A percentile compares a stretch with the other conserved stretches of the same genome.
Conservation (phyloP, 106 monocot genomes). For the Dioscorea zingiberensis region DNA sequence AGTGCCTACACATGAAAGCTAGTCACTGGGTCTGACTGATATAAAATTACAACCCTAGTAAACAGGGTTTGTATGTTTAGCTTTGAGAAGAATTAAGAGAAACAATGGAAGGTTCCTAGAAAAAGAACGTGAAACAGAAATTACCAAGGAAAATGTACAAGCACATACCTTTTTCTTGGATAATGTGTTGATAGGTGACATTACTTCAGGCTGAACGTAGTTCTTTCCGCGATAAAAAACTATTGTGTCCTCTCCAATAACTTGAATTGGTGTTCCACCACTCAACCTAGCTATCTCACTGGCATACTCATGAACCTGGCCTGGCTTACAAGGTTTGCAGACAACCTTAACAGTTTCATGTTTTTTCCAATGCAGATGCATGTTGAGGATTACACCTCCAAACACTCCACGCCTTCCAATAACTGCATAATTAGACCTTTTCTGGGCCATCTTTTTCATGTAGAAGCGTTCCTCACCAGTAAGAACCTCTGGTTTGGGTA, state of each 20-base stretch:
- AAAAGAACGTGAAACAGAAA: not conserved
- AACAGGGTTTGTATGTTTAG: not conserved
- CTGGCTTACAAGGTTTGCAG: conserved; percentile 94
- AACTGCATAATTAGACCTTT: conserved; percentile 90
- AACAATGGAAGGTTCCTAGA: not conserved
- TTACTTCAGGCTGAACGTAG: conserved; percentile 88
- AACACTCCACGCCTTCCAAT: conserved; percentile 85
- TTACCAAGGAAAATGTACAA: not conserved
- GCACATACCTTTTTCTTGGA: conserved; percentile 86
- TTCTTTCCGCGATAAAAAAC: conserved; percentile 90
- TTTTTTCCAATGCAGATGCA: conserved; percentile 99
- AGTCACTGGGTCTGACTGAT: too few species aligned
- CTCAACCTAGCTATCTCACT: conserved; percentile 81
- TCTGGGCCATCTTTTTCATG: conserved; percentile 97
- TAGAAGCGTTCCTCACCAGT: conserved; percentile 88
- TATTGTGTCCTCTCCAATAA: conserved; percentile 82
- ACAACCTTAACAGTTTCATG: conserved; percentile 98
- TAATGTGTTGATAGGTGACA: conserved; percentile 94
- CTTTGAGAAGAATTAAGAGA: not conserved
- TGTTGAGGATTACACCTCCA: conserved; percentile 90
- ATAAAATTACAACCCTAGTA: not conserved
- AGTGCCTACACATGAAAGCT: conserved; percentile 67
- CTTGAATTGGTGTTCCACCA: conserved; percentile 80
- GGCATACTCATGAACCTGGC: conserved; percentile 92
- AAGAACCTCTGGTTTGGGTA: conserved; percentile 40